Conservation (phyloP, 78 protist species). For the Guillardia theta region DNA sequence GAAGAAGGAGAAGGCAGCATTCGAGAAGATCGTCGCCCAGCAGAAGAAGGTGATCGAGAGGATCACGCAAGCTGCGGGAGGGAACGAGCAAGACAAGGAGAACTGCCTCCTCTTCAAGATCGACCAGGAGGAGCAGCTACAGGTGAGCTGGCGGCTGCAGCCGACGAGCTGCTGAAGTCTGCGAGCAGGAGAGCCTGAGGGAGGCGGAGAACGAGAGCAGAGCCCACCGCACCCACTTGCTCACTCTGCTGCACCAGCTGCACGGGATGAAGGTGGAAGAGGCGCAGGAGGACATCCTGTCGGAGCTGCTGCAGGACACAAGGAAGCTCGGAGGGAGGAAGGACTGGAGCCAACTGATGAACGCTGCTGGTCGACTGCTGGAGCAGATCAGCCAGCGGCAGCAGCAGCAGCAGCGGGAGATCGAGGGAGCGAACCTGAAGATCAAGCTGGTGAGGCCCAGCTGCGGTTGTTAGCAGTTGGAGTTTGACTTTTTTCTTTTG, state of each 20-base stretch:
- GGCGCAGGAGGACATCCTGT: no score
- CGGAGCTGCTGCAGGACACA: no score
- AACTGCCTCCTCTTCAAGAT: background rate
- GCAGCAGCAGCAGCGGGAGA: background rate
- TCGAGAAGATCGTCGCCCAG: background rate
- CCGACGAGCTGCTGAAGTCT: background rate
- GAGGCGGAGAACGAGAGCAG: background rate
- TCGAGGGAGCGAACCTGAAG: background rate
- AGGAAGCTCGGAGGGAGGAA: no score
- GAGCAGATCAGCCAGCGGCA: background rate
- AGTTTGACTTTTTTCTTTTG: no score
- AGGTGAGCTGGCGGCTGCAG: background rate
- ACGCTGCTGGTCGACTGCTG: background rate
- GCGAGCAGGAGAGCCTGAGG: background rate
- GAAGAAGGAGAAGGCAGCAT: background rate
- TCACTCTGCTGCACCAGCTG: background rate
- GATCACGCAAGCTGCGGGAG: background rate
- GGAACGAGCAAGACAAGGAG: constrained; percentile 20
- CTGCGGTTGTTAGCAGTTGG: no score
- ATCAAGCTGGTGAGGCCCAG: background rate
- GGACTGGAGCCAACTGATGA: no score
- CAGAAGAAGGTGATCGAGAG: background rate
- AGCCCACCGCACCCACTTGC: background rate
- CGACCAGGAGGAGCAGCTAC: constrained; percentile 27
- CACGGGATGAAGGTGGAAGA: no score